Evolutionary conservation across 2,329 filamentous ascomycete genomes (phyloP), one percentile per base, ranked within the genome.

Genomic region (Aspergillus neoniger): DNA sequence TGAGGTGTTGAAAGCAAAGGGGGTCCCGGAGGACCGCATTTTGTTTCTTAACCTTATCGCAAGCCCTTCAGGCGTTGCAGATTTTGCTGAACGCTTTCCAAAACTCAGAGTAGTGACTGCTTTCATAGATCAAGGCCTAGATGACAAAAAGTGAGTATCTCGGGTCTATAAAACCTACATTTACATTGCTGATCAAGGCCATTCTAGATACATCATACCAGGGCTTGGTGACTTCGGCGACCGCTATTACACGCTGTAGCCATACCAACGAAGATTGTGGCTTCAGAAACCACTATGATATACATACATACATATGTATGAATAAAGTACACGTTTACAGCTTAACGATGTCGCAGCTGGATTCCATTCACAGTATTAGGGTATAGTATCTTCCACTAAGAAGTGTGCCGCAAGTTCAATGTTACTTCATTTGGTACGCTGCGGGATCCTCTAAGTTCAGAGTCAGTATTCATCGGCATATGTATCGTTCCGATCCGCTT

Each of bases 31-130:
- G 79, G 91, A 98, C 67, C 89, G 91, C 60, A 99, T 99, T 63
- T 82, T 98, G 41, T 99, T 99, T 81, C 83, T 99, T 60, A 99
- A 99, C 77, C 82, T 99, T 63, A 97, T 99, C 73, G 93, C 95
- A n/a, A 97, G 93, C 74, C 95, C 95, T 0, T 89, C 96, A 73
- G 95, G 95, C 5, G 90, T 96, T 66, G 86, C 87, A 70, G 93
- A 91, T 70, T 98, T 99, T 77, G 91, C 93, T 9, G 85, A 90
- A 70, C 91, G 90, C 70, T 97, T 96, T 72, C 94, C 95, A 41
- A 91, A 90, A 71, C 83, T 98, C 61, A 87, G 93, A 65, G 91
- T 99, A 19, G 91, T 99, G 52, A 98, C 95, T 8, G 92, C 95
- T 9, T 99, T 99, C 75, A 89, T 99, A 71, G 95, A 99, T 74